phyloP scores from a whole-genome alignment of 805 yeast species.

The Candida insectorum region DNA sequence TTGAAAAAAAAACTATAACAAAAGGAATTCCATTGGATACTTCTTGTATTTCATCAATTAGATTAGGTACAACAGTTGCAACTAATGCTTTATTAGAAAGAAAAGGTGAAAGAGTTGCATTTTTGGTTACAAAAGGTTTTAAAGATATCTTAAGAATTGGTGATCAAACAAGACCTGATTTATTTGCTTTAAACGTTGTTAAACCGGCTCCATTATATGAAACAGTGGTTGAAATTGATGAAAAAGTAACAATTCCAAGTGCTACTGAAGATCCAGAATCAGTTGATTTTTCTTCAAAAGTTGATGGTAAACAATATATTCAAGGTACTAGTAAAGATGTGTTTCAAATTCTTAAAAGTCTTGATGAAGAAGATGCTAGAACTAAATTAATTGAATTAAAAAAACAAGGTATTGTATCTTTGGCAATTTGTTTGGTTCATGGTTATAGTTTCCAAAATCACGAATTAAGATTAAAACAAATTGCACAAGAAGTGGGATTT shows the following conservation, averaged over 20 bases:
- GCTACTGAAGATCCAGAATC: slow-evolving; percentile 55
- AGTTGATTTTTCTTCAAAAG: slow-evolving; percentile 7
- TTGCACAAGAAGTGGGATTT: slow-evolving; percentile 30
- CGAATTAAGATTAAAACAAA: slow-evolving; percentile 25
- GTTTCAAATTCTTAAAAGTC: slow-evolving; percentile 22
- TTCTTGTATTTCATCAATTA: slow-evolving; percentile 51
- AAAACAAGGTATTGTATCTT: slow-evolving; percentile 16
- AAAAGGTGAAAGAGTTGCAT: slow-evolving; percentile 81
- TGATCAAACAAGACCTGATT: slow-evolving; percentile 83
- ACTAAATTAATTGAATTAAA: slow-evolving; percentile 19
- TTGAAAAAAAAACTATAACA: slow-evolving; percentile 50
- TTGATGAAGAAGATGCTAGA: slow-evolving; percentile 19
- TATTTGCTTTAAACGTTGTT: slow-evolving; percentile 72
- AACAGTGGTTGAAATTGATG: slow-evolving; percentile 76
- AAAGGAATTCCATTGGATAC: slow-evolving; percentile 46
- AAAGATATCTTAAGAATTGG: slow-evolving; percentile 78
- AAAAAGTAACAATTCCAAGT: slow-evolving; percentile 73
- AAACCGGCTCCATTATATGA: slow-evolving; percentile 71
- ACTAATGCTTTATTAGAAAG: slow-evolving; percentile 89
- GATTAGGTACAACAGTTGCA: slow-evolving; percentile 93
- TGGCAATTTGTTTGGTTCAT: slow-evolving; percentile 33
- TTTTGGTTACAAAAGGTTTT: slow-evolving; percentile 83
- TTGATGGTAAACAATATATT: slow-evolving; percentile 25
- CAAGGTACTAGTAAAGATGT: slow-evolving; percentile 19
- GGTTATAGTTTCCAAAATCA: slow-evolving; percentile 33